Conservation (phyloP, 768 basidiomycete species). For the Cyclocybe cylindracea region DNA sequence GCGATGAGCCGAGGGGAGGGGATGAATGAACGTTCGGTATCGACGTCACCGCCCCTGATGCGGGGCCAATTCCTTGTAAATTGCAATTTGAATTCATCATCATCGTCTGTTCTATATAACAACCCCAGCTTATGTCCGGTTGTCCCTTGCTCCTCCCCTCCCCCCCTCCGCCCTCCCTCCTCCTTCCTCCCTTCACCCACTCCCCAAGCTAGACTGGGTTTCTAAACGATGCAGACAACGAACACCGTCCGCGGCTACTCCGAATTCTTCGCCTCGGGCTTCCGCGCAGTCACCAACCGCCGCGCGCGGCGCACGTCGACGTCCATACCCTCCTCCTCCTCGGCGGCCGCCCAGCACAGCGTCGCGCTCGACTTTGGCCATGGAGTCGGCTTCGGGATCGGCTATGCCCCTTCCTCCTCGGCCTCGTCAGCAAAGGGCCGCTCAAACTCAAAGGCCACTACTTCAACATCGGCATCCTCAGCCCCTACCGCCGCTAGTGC, state of each 20-base stretch:
- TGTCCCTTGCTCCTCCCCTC: constrained; percentile 1
- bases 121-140: not conserved
- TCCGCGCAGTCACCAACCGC: constrained; percentile 36
- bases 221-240: constrained; percentile 7
- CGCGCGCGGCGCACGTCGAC: constrained; percentile 9
- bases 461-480: not conserved
- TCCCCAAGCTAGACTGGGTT: not conserved
- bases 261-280: constrained; percentile 49
- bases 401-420: constrained; percentile 7
- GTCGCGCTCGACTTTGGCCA: no score
- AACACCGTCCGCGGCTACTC: constrained; percentile 36
- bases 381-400: not conserved
- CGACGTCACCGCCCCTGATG: not conserved
- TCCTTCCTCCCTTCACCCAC: constrained; percentile 1
- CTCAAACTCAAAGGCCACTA: not conserved
- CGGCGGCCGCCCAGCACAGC: no score
- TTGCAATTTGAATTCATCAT: not conserved
- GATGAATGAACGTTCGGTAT: no score
- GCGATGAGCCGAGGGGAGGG: no score
- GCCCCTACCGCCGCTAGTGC: no score
- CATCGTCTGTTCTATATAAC: not conserved
- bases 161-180: not conserved
- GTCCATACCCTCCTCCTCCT: constrained; percentile 6
- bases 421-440: no score
- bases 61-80: not conserved